Conservation (phyloP, 2,329 filamentous ascomycete genomes). For the Penicillium occitanis region DNA sequence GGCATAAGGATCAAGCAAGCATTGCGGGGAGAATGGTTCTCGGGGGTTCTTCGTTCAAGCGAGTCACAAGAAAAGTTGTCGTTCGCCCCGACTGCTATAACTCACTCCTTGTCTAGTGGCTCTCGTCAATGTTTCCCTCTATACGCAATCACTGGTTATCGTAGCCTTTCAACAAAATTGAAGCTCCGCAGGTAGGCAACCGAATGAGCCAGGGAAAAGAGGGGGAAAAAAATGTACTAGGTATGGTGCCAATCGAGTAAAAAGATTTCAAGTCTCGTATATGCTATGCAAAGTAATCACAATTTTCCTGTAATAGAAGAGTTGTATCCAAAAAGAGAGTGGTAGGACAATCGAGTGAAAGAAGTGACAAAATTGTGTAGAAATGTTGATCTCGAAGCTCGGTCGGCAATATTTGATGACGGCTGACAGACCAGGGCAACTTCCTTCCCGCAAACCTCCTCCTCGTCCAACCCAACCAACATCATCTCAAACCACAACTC, state of each 20-base stretch:
- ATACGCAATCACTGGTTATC: not conserved
- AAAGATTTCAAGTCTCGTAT: not conserved
- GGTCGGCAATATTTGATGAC: conserved; percentile 6
- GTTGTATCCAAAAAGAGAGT: not conserved
- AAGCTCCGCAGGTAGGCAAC: not conserved
- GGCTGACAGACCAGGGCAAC: not conserved
- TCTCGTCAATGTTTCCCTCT: not conserved
- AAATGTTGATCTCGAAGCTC: not conserved
- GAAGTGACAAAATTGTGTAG: not conserved
- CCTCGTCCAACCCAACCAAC: conserved; percentile 3
- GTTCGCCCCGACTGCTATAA: not conserved
- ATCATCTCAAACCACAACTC: not conserved
- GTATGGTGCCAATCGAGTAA: not conserved
- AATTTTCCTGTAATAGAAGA: not conserved
- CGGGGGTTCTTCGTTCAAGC: not conserved
- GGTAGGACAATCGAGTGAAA: not conserved
- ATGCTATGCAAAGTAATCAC: not conserved
- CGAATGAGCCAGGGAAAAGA: not conserved
- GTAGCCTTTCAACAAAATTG: not conserved
- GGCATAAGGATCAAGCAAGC: conserved; percentile 15
- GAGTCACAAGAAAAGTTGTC: conserved; percentile 3
- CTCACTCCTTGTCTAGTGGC: not conserved
- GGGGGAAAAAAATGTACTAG: not conserved
- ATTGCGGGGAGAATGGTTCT: conserved; percentile 1
- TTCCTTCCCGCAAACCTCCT: conserved; percentile 6